Evolutionary conservation across 1,139 yeast species (phyloP).

Genomic region (Candida sanyaensis): DNA sequence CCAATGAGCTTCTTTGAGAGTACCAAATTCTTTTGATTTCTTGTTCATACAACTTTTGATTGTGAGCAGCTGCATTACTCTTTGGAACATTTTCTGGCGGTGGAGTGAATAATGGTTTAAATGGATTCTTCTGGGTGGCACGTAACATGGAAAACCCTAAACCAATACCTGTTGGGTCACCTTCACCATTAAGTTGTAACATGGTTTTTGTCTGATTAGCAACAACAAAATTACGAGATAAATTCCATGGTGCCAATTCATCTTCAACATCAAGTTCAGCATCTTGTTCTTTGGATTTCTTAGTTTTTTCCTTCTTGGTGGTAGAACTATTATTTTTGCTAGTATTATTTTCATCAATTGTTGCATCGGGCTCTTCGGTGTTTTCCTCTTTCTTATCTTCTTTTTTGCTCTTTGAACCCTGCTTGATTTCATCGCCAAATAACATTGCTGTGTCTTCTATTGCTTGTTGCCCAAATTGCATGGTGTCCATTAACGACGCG

Average conservation of each 20-base stretch:
- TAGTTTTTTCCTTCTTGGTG: conserved; percentile 23
- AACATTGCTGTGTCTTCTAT: conserved; percentile 72
- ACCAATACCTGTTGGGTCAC: conserved; percentile 93
- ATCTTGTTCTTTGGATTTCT: conserved; percentile 31
- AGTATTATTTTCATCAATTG: conserved; percentile 29
- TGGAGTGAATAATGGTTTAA: conserved; percentile 62
- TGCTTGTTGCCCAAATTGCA: conserved; percentile 90
- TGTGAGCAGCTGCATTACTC: conserved; percentile 63
- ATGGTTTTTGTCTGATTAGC: conserved; percentile 97
- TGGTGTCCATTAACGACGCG: conserved; percentile 79
- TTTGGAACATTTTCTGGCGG: conserved; percentile 47
- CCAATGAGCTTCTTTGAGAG: conserved; percentile 70
- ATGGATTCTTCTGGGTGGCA: conserved; percentile 95
- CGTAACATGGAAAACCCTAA: conserved; percentile 87
- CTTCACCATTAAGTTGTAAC: conserved; percentile 95
- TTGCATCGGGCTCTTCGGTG: conserved; percentile 34
- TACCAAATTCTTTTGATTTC: conserved; percentile 92
- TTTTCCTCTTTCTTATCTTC: conserved; percentile 18
- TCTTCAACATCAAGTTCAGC: conserved; percentile 65
- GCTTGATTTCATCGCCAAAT: conserved; percentile 27
- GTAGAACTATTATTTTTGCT: conserved; percentile 11
- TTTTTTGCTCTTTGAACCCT: conserved; percentile 19
- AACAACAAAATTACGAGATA: conserved; percentile 83
- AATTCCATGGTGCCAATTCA: conserved; percentile 92
- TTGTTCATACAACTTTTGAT: conserved; percentile 89